Evolutionary conservation across 305 asterid genomes (phyloP).

Genomic region (Ilex paraguariensis): DNA sequence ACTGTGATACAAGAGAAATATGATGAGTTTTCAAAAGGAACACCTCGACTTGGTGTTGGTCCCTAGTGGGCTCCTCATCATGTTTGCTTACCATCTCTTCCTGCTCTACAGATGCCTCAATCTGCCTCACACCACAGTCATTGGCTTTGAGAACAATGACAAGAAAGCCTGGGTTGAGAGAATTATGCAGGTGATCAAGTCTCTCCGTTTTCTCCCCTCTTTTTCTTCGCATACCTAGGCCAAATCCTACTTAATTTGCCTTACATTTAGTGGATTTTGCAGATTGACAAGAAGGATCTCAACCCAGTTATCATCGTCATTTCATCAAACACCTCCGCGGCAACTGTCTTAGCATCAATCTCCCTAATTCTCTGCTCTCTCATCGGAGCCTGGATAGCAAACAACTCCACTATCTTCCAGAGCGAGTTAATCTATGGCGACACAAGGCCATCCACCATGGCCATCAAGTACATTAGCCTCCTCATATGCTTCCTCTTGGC

Average conservation of each 20-base stretch:
- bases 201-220: neutral
- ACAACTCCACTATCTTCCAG: conserved; percentile 47
- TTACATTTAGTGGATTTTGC: neutral
- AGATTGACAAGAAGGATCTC: conserved; percentile 46
- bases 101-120: conserved; percentile 60
- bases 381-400: conserved; percentile 76
- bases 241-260: neutral
- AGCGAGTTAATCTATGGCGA: conserved; percentile 66
- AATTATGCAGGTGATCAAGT: conserved; percentile 46
- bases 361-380: conserved; percentile 52
- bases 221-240: neutral
- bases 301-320: conserved; percentile 48
- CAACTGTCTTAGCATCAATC: conserved; percentile 54
- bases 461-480: conserved; percentile 59
- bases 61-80: conserved; percentile 46
- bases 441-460: conserved; percentile 59
- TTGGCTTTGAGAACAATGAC: conserved; percentile 73
- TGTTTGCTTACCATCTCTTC: conserved; percentile 55
- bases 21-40: conserved; percentile 44
- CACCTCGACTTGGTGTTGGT: conserved; percentile 57
- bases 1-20: neutral
- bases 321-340: conserved; percentile 49
- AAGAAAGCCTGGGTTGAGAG: conserved; percentile 61
- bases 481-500: conserved; percentile 55
- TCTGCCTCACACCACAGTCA: conserved; percentile 69